Percentiles rank a stretch among this genome's conserved stretches.
Evolutionary conservation across 305 asterid species (phyloP).

Genomic region (Fraxinus sp.): DNA sequence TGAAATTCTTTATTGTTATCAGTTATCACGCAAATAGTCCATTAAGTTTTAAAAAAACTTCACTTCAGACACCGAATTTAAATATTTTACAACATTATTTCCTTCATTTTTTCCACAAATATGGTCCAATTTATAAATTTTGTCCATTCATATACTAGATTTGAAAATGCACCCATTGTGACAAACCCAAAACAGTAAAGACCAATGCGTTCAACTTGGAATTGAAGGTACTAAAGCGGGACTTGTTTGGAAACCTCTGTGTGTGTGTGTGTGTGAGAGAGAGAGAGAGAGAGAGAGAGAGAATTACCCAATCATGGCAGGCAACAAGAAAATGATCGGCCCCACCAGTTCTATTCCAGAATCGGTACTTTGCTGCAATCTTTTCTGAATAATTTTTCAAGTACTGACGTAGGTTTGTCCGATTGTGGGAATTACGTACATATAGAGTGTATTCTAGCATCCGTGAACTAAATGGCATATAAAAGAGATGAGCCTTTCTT

Average conservation of each 20-base stretch:
- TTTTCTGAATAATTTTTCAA: slow-evolving; percentile 69
- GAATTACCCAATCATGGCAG: slow-evolving; percentile 93
- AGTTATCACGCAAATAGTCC: not conserved
- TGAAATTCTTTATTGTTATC: not conserved
- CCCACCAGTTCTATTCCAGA: slow-evolving; percentile 95
- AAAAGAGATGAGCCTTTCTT: slow-evolving; percentile 74
- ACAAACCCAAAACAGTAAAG: not conserved
- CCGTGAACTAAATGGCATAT: slow-evolving; percentile 87
- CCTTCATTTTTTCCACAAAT: not conserved
- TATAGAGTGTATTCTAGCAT: slow-evolving; percentile 65
- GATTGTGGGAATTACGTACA: slow-evolving; percentile 76
- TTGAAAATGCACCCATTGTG: not conserved
- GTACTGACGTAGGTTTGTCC: slow-evolving; percentile 69
- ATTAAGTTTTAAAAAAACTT: not conserved
- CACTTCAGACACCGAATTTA: not conserved
- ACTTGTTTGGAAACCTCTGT: not conserved
- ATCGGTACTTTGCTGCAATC: slow-evolving; percentile 74
- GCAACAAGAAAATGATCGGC: slow-evolving; percentile 95
- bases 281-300: not conserved
- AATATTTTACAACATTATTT: not conserved
- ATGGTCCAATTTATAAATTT: not conserved
- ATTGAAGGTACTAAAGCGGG: not conserved
- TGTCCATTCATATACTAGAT: not conserved
- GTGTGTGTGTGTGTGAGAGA: not conserved
- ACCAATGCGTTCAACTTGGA: not conserved